Conservation (phyloP, 2,329 filamentous ascomycete species). For the Talaromyces sp. region DNA sequence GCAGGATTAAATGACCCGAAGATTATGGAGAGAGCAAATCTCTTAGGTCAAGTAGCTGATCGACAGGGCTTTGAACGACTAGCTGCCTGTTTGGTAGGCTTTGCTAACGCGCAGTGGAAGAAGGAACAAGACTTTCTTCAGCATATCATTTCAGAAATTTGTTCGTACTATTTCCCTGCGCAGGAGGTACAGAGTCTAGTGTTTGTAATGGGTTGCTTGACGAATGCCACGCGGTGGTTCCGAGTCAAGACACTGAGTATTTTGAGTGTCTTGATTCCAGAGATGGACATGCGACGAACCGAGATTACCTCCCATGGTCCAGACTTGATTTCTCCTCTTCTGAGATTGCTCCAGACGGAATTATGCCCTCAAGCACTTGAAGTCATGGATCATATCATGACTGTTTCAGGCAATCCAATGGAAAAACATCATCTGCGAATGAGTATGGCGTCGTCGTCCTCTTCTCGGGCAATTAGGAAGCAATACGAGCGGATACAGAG, state of each 20-base stretch:
- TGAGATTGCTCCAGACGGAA: conserved; percentile 86
- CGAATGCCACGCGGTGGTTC: conserved; percentile 84
- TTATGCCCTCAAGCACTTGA: conserved; percentile 89
- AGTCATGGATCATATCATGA: conserved; percentile 92
- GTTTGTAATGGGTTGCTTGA: conserved; percentile 86
- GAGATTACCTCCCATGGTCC: conserved; percentile 89
- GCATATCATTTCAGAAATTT: conserved; percentile 70
- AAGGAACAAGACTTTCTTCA: conserved; percentile 71
- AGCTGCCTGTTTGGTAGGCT: conserved; percentile 65
- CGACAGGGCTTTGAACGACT: conserved; percentile 66
- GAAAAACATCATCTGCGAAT: conserved; percentile 93
- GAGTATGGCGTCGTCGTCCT: conserved; percentile 86
- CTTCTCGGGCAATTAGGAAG: conserved; percentile 80
- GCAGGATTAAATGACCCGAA: conserved; percentile 54
- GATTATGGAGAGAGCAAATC: conserved; percentile 62
- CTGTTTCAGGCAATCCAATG: conserved; percentile 85
- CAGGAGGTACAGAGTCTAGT: conserved; percentile 82
- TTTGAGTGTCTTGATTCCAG: conserved; percentile 76
- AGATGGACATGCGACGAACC: conserved; percentile 87
- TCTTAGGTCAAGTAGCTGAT: conserved; percentile 70
- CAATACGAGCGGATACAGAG: conserved; percentile 94
- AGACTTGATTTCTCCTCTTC: conserved; percentile 87
- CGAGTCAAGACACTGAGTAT: conserved; percentile 91
- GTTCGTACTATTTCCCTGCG: conserved; percentile 73
- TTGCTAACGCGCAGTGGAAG: conserved; percentile 64